Evolutionary conservation across 1,139 yeast species (phyloP), one percentile per base, ranked within the genome.

Genomic region (Yarrowia galli): DNA sequence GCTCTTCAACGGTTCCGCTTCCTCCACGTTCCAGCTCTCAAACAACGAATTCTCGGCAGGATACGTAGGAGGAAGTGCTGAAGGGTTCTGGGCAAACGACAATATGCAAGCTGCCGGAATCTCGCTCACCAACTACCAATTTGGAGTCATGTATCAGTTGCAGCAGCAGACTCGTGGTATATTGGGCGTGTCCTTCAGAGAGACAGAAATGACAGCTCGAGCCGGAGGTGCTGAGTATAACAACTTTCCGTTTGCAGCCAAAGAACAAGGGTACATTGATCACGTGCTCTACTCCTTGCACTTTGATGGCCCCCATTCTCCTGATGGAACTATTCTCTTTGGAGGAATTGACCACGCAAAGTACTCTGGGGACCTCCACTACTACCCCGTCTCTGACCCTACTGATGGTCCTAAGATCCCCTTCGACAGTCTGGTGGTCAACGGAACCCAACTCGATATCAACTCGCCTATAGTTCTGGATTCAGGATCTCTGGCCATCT

Each of bases 271-370:
- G 5, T 15, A 23, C 7, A 46, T 46, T 15, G 51, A 46, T 15
- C 35, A 46, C 20, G 51, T 23, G 10, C 10, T 16, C 13, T 46
- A 46, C 51, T 46, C 51, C 16, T 13, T 46, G 5, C 15, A 23
- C 35, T 45, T 45, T 23, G 49, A 23, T 12, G 32, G 49, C 2
- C 32, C 49, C 32, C 9, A 25, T 25, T 46, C 51, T 15, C 51
- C n/a, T 1, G 20, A 46, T 13, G 51, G 51, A 23, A 46, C 51
- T 5, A 23, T 46, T 15, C 35, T 46, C 4, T 32, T 46, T 1
- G 51, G 51, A 23, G 51, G 51, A 10, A 25, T 25, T 23, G 51
- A 46, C 32, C 32, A 46, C 6, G 35, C 51, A 13, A 46, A 46
- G 25, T 46, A 46, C 32, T 15, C 18, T 7, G 51, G 51, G 16